Evolutionary conservation across 805 yeast species (phyloP), one percentile per base, ranked within the genome.

Genomic region (Tetrapisispora iriomotensis): DNA sequence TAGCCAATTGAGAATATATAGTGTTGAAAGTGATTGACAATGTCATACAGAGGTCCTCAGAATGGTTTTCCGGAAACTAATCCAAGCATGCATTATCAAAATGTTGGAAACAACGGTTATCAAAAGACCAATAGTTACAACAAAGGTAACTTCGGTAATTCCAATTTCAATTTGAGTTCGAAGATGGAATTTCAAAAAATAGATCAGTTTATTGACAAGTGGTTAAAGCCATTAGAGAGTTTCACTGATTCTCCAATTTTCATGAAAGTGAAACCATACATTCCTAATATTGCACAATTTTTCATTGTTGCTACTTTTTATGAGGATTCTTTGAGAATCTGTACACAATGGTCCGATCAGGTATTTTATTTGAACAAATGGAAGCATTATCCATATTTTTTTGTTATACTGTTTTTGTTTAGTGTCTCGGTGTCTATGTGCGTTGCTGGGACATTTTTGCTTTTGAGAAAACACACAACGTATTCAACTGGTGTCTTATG

Each of bases 271-370:
- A 79, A 72, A 57, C 90, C 90, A 0, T 79, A 76, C 52, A 79
- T 88, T 36, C 96, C 97, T 8, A 77, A 78, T 18, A 75, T 90
- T 51, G 97, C 96, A 28, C 72, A 97, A 42, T 77, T 84, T 44
- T 74, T 88, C 48, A 88, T 90, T 45, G 95, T 90, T 40, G 94
- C 95, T 36, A 92, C 97, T 0, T 90, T 88, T 58, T 75, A 77
- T 48, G 97, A 90, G 64, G 97, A 92, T 56, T 74, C 95, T 3
- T 58, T 80, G 38, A 74, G 98, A 61, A 84, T 90, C 53, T 50
- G 78, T 38, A 66, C 86, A 6, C 96, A 88, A 65, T 90, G 96
- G 96, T 62, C 72, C 26, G 95, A 85, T 53, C 98, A 90, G 63
- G 84, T 85, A 19, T 82, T 76, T 60, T 90, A 82, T 61, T 69